Evolutionary conservation across 2,329 filamentous ascomycete species (phyloP), one percentile per base, ranked within the genome.

Genomic region (Diaporthe vaccinii): DNA sequence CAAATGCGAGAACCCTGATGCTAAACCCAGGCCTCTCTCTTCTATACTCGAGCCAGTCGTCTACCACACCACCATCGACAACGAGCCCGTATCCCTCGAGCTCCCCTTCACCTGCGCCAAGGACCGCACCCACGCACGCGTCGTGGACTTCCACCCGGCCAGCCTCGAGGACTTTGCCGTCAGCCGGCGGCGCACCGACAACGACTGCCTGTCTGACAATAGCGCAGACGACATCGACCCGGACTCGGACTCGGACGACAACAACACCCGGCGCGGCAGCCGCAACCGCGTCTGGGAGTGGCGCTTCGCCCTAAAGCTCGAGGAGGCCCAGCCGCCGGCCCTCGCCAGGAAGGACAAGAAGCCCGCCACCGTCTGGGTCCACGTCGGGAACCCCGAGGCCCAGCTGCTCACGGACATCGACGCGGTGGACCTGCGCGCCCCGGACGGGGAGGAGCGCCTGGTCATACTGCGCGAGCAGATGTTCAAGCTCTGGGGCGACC

Each of bases 401-500:
- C 87, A 91, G 78, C 86, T 85, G 65, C 84, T 92, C 3, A 81
- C 85, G 0, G 80, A 81, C 55, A 81, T 90, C 8, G 86, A 90
- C 71, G 89, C 90, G 1, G 82, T 41, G 58, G 91, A 91, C 82
- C 87, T 98, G 46, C 88, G 87, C 28, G 81, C 93, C 59, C 49
- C 22, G 14, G 51, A 58, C 58, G 79, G 83, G 3, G 70, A 82
- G 0, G 70, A 82, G 0, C 80, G 84, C 1, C 84, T 97, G 1
- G 81, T 79, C 4, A 77, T 82, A 9, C 84, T 98, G 6, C 89
- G 91, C 69, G 91, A 97, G 78, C 92, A 90, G 78, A 86, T 98
- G 73, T 96, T 93, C 81, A 85, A 91, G 49, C 86, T 98, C 1
- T 98, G 96, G 96, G 96, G 96, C 1, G 91, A 98, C 76, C 86